These are phyloP conservation scores for Mesostigma viride DNA, from an alignment of 139 green algal genomes.

Conservation along the genomic window DNA sequence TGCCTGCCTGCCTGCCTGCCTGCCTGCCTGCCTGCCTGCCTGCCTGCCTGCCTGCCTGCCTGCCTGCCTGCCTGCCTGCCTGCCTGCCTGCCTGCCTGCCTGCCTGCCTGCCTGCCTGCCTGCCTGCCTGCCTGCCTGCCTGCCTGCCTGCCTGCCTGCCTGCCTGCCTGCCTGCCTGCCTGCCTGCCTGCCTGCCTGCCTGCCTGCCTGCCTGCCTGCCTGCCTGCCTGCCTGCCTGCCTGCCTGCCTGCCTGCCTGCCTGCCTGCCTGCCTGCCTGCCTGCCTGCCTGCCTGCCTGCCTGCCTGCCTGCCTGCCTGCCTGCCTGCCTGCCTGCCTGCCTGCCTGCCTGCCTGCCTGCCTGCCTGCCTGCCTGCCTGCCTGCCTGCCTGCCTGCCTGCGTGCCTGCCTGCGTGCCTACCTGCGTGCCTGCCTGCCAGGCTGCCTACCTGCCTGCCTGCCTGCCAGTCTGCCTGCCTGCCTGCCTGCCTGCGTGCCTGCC, in stretches of 20 bases:
- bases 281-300: background rate
- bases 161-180: background rate
- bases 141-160: background rate
- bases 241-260: background rate
- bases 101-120: background rate
- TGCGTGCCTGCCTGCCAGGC: conserved; percentile 9
- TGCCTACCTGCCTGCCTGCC: too few species aligned
- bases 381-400: background rate
- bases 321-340: background rate
- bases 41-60: background rate
- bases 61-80: background rate
- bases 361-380: background rate
- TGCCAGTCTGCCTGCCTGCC: too few species aligned
- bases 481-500: conserved; percentile 14
- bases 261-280: background rate
- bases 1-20: background rate
- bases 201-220: background rate
- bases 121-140: background rate
- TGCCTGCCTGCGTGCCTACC: conserved; percentile 3
- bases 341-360: background rate
- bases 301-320: background rate
- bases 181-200: background rate
- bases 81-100: background rate
- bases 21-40: background rate
- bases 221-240: background rate